phyloP scores from a whole-genome alignment of 1,284 basidiomycete species.

The Austroboletus niveus region DNA sequence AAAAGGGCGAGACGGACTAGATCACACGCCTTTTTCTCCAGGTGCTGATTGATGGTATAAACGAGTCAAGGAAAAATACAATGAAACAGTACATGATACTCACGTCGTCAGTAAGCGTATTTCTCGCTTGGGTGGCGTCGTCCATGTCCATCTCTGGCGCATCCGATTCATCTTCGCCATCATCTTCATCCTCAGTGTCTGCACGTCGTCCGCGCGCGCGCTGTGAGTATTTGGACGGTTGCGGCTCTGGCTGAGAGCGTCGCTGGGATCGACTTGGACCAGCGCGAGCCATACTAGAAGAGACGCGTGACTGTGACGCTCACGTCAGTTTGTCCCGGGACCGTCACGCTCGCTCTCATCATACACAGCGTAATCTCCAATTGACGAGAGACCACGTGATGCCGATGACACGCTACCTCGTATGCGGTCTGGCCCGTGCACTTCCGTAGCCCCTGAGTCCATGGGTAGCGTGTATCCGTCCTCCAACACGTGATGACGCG shows the following conservation, averaged over 20 bases:
- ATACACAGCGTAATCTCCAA: too few relatives aligned
- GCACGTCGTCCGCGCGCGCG: constrained; percentile 14
- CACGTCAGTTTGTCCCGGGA: too few relatives aligned
- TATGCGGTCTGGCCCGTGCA: too few relatives aligned
- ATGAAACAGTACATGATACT: constrained; percentile 1
- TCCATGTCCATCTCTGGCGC: constrained; percentile 30
- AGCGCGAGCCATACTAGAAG: constrained; percentile 25
- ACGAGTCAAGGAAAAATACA: neutral
- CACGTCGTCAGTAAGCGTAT: constrained; percentile 22
- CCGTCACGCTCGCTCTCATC: too few relatives aligned
- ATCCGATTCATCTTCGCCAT: constrained; percentile 9
- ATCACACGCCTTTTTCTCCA: constrained; percentile 56
- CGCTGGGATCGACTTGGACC: constrained; percentile 31
- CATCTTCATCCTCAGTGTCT: constrained; percentile 25
- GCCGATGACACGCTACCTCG: too few relatives aligned
- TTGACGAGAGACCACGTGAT: too few relatives aligned
- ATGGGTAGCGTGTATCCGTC: too few relatives aligned
- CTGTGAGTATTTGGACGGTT: constrained; percentile 36
- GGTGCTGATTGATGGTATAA: constrained; percentile 49
- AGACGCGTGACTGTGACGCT: too few relatives aligned
- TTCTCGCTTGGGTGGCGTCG: constrained; percentile 27
- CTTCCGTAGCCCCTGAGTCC: too few relatives aligned
- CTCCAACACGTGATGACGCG: too few relatives aligned
- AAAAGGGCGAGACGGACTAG: constrained; percentile 75
- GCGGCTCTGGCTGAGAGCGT: constrained; percentile 30